Conservation (phyloP, 768 basidiomycete species). For the Lentinula sp. region DNA sequence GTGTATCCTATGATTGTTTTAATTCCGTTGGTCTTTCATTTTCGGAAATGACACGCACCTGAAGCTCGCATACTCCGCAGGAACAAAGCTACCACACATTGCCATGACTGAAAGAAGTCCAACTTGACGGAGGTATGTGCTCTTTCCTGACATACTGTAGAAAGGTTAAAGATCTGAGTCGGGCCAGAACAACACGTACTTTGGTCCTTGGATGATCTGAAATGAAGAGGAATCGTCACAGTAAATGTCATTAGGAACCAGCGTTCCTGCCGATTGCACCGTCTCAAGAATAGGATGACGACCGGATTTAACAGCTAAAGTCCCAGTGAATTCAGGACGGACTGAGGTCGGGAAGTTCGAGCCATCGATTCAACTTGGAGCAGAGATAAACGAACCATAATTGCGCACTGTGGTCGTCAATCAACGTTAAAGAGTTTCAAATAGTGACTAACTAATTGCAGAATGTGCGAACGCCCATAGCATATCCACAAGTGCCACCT, state of each 20-base stretch:
- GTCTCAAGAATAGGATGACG: slow-evolving; percentile 85
- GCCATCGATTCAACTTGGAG: neutral
- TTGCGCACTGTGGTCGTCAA: slow-evolving; percentile 30
- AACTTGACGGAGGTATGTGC: slow-evolving; percentile 86
- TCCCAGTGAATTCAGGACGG: slow-evolving; percentile 88
- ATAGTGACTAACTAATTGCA: slow-evolving; percentile 58
- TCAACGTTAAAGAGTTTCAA: neutral
- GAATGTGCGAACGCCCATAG: slow-evolving; percentile 83
- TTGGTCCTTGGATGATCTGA: slow-evolving; percentile 89
- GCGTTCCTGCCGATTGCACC: slow-evolving; percentile 55
- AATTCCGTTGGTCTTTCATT: neutral
- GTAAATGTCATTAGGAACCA: slow-evolving; percentile 89
- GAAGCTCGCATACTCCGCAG: slow-evolving; percentile 91
- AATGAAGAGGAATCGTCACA: slow-evolving; percentile 81
- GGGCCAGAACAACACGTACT: slow-evolving; percentile 39
- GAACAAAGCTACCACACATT: slow-evolving; percentile 87
- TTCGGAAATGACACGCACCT: slow-evolving; percentile 29
- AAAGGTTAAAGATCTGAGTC: neutral
- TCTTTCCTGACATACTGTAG: slow-evolving; percentile 56
- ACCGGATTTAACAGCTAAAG: slow-evolving; percentile 83
- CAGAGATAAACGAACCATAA: slow-evolving; percentile 27
- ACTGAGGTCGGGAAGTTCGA: slow-evolving; percentile 35
- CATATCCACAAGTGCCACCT: slow-evolving; percentile 89
- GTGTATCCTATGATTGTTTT: slow-evolving; percentile 47
- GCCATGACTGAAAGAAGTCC: slow-evolving; percentile 82